A percentile compares a stretch with the other conserved stretches of the same genome.
Conservation (phyloP, 1,284 basidiomycete species). For the Papiliotrema fonsecae region DNA sequence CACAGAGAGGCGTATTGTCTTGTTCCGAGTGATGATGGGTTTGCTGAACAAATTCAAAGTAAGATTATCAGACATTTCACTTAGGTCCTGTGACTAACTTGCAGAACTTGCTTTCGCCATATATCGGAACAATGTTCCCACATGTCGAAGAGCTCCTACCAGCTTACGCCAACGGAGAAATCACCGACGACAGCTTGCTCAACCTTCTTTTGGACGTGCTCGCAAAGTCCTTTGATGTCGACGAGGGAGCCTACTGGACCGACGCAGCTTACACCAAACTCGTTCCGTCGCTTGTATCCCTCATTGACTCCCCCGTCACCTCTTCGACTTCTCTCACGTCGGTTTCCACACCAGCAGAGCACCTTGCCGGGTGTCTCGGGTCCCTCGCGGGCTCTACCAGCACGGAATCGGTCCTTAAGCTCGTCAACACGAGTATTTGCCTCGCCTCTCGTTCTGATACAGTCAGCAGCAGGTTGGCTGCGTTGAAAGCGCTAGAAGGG, state of each 20-base stretch:
- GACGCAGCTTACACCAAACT: slow-evolving; percentile 68
- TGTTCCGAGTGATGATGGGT: slow-evolving; percentile 66
- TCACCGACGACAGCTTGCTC: slow-evolving; percentile 56
- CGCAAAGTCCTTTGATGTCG: slow-evolving; percentile 65
- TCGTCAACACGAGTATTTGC: slow-evolving; percentile 75
- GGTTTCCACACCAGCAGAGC: slow-evolving; percentile 11
- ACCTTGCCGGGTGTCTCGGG: slow-evolving; percentile 52
- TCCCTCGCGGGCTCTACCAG: slow-evolving; percentile 57
- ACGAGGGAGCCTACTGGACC: slow-evolving; percentile 88
- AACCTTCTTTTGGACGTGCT: slow-evolving; percentile 60
- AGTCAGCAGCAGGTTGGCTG: slow-evolving; percentile 59
- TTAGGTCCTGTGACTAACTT: neutral
- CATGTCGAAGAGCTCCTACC: slow-evolving; percentile 65
- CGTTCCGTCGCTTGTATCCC: slow-evolving; percentile 58
- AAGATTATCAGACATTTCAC: slow-evolving; percentile 10
- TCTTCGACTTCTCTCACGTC: slow-evolving; percentile 3
- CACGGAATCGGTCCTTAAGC: slow-evolving; percentile 62
- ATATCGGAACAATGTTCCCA: slow-evolving; percentile 71
- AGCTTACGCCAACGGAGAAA: slow-evolving; percentile 46
- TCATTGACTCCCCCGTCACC: slow-evolving; percentile 53
- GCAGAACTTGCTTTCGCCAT: slow-evolving; percentile 82
- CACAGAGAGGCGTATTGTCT: slow-evolving; percentile 56
- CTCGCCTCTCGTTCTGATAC: slow-evolving; percentile 83
- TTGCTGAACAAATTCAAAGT: slow-evolving; percentile 83
- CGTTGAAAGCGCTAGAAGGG: slow-evolving; percentile 63